A percentile compares a stretch with the other conserved stretches of the same genome.
Evolutionary conservation across 2,329 filamentous ascomycete species (phyloP).

Genomic region (Sphaerulina populicola): DNA sequence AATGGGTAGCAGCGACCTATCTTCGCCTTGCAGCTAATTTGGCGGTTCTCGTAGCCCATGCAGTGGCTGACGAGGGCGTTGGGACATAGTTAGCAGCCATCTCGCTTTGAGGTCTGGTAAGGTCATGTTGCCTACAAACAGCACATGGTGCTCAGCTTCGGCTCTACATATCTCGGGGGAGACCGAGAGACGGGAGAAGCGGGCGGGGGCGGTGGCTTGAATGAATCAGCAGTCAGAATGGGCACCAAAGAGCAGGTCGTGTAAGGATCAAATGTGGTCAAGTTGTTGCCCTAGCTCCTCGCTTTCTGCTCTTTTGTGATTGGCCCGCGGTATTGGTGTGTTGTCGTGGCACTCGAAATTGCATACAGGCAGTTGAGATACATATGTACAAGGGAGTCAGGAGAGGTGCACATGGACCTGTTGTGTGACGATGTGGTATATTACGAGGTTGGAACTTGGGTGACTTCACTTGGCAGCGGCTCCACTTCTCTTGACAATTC

Average conservation of each 20-base stretch:
- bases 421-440: background rate
- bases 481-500: no score
- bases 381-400: background rate
- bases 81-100: no score
- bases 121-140: no score
- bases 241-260: background rate
- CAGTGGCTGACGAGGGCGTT: background rate
- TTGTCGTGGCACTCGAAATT: background rate
- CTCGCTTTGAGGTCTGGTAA: no score
- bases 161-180: no score
- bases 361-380: background rate
- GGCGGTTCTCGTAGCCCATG: background rate
- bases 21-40: background rate
- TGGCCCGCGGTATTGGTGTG: background rate
- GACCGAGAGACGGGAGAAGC: no score
- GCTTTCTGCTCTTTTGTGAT: background rate
- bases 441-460: no score
- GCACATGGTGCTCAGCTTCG: no score
- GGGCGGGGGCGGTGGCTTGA: background rate
- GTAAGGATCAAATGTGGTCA: background rate
- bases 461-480: no score
- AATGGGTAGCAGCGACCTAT: background rate
- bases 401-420: background rate
- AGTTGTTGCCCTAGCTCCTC: background rate
- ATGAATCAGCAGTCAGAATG: background rate